phyloP scores from a whole-genome alignment of 2,329 filamentous ascomycete species.

The Helotiales sp. region DNA sequence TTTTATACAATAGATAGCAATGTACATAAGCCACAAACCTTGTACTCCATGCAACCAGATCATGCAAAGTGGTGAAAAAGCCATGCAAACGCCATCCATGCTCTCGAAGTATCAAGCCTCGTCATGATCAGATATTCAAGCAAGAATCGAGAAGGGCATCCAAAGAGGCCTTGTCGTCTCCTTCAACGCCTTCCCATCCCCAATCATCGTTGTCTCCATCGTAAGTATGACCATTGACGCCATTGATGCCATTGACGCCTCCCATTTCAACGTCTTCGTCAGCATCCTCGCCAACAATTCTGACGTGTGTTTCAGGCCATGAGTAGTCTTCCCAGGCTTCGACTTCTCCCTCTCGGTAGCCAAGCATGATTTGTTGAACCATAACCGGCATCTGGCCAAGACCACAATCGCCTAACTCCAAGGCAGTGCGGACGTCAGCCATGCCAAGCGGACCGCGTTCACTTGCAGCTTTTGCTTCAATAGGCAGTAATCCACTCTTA shows the following conservation, averaged over 20 bases:
- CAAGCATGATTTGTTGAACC: conserved; percentile 66
- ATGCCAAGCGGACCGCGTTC: conserved; percentile 72
- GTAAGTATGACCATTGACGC: conserved; percentile 49
- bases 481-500: conserved; percentile 74
- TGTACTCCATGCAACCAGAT: conserved; percentile 17
- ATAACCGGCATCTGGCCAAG: conserved; percentile 78
- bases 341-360: conserved; percentile 74
- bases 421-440: conserved; percentile 73
- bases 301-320: conserved; percentile 32
- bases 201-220: conserved; percentile 59
- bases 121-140: conserved; percentile 32
- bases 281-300: conserved; percentile 32
- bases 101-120: neutral
- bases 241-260: conserved; percentile 44
- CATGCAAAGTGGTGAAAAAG: conserved; percentile 22
- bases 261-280: conserved; percentile 39
- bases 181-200: conserved; percentile 63
- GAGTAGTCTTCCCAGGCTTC: conserved; percentile 65
- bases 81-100: conserved; percentile 24
- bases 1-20: conserved; percentile 24
- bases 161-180: conserved; percentile 51
- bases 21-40: conserved; percentile 18
- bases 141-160: conserved; percentile 50
- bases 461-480: conserved; percentile 75
- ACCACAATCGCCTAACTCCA: conserved; percentile 74